Percentiles rank a stretch among this genome's conserved stretches.
These are phyloP conservation scores for Neospora caninum DNA, from an alignment of 169 alveolate genomes.

Conservation along the genomic window DNA sequence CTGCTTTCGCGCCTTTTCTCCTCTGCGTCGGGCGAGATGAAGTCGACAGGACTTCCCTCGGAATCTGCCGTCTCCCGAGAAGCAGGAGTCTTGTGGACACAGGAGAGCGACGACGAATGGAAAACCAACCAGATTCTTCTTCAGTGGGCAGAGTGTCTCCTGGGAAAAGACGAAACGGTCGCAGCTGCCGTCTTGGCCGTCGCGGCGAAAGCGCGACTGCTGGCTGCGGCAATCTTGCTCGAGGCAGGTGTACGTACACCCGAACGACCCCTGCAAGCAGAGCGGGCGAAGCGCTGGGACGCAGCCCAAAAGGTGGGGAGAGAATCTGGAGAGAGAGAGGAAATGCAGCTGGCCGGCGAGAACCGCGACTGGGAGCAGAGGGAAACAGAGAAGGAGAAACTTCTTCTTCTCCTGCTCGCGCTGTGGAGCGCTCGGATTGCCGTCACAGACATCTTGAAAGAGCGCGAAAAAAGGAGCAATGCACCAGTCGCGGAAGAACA, in stretches of 20 bases:
- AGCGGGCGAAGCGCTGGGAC: background rate
- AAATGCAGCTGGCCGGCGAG: no score
- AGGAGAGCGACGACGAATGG: background rate
- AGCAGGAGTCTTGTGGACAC: background rate
- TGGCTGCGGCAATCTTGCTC: background rate
- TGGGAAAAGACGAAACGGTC: background rate
- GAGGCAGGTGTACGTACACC: background rate
- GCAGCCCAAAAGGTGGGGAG: no score
- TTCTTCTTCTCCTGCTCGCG: background rate
- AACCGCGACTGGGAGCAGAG: no score
- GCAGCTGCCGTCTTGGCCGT: background rate
- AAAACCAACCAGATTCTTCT: background rate
- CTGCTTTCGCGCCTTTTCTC: background rate
- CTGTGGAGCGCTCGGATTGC: background rate
- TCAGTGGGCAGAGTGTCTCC: background rate
- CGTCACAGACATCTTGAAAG: background rate
- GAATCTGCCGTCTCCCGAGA: background rate
- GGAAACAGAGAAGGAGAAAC: background rate
- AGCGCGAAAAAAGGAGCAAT: background rate
- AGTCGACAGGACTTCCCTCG: background rate
- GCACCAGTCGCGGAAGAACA: no score
- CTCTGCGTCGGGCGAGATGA: background rate
- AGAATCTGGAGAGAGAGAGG: background rate
- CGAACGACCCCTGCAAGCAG: background rate
- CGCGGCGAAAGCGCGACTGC: background rate